Conservation (phyloP, 2,329 filamentous ascomycete species). For the Microdochium trichocladiopsis region DNA sequence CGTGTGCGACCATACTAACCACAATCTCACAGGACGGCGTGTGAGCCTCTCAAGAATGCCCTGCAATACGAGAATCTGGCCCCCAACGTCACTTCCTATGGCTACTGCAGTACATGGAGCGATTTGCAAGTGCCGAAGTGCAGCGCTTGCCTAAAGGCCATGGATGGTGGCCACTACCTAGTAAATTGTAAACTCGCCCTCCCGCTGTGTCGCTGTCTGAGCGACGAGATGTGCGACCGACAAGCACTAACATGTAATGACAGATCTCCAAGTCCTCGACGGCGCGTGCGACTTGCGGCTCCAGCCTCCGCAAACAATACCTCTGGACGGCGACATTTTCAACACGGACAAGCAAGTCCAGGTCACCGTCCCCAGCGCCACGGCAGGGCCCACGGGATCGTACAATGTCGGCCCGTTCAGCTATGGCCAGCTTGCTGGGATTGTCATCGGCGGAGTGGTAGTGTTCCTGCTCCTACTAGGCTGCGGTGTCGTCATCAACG, state of each 20-base stretch:
- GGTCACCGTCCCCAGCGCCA: constrained; percentile 40
- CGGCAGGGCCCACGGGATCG: constrained; percentile 28
- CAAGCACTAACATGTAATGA: constrained; percentile 4
- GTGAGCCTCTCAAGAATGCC: constrained; percentile 37
- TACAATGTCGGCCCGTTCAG: constrained; percentile 38
- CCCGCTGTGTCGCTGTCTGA: not conserved
- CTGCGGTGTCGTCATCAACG: constrained; percentile 47
- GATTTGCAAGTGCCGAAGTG: constrained; percentile 33
- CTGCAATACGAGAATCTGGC: constrained; percentile 44
- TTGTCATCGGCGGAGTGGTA: constrained; percentile 43
- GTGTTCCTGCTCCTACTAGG: constrained; percentile 40
- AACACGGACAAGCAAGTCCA: constrained; percentile 33
- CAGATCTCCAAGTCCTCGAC: constrained; percentile 32
- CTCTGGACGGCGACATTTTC: constrained; percentile 45
- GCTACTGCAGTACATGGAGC: constrained; percentile 47
- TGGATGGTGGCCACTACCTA: constrained; percentile 30
- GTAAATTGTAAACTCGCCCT: constrained; percentile 40
- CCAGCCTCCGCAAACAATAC: constrained; percentile 35
- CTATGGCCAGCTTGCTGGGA: constrained; percentile 50
- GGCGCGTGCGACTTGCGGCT: constrained; percentile 50
- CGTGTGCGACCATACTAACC: constrained; percentile 13
- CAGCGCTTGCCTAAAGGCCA: constrained; percentile 34
- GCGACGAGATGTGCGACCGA: not conserved
- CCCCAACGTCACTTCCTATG: constrained; percentile 34
- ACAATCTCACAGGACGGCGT: constrained; percentile 36